Evolutionary conservation across 345 rosid genomes (phyloP), one percentile per base, ranked within the genome.

Genomic region (Gossypium longicalyx): DNA sequence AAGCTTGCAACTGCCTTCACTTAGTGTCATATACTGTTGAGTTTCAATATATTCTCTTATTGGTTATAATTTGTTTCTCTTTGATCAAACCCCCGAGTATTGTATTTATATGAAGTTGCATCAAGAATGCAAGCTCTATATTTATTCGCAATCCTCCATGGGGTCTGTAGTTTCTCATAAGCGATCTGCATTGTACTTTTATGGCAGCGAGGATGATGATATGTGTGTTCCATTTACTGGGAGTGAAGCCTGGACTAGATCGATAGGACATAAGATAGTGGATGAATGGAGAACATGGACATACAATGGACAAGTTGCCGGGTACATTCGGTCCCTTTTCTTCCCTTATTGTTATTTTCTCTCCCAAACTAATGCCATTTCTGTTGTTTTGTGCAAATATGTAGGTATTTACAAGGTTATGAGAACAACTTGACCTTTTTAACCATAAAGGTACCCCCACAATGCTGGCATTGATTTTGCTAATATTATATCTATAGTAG

Each of bases 181-280:
- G 67, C 54, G 51, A 67, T 62, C 10, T 59, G n/a, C 23, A 48
- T 54, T 63, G 23, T 6, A 57, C 41, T 67, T 10, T 45, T 38
- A 7, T 66, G 69, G 80, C 80, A 94, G 97, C 4, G 98, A 95
- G 64, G 98, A 94, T 87, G 97, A 94, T 65, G 97, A 91, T 77
- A 87, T 94, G 97, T 92, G 97, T 56, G 90, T 94, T 71, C 98
- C 98, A 3, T 94, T 78, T 82, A 92, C 98, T 0, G 97, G 98
- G 2, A 89, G 89, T 48, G 82, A 92, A 83, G 98, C 97, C 66
- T 92, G 97, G 97, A 94, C 97, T 12, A 84, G 85, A 76, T 86
- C 98, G 1, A 45, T 94, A 78, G 97, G 97, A 73, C 92, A 92
- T 70, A 80, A 83, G 43, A 78, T 89, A 57, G 79, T 86, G 20